Conservation (phyloP, 1,139 yeast species). For the Debaryomyces fabryi region DNA sequence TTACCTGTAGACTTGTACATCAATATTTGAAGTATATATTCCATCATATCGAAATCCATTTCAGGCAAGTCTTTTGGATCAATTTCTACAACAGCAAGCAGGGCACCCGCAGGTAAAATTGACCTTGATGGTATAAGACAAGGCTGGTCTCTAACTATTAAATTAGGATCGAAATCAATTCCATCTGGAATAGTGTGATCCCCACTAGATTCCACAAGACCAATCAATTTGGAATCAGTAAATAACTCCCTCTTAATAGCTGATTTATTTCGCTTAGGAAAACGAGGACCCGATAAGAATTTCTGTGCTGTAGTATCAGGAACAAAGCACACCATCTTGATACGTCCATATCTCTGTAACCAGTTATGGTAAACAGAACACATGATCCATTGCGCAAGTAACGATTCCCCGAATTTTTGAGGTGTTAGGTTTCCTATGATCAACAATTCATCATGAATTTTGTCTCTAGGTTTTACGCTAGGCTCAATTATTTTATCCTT, state of each 20-base stretch:
- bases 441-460: slow-evolving; percentile 64
- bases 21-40: slow-evolving; percentile 66
- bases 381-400: slow-evolving; percentile 74
- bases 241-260: slow-evolving; percentile 63
- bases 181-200: slow-evolving; percentile 30
- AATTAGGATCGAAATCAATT: slow-evolving; percentile 39
- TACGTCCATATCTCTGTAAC: slow-evolving; percentile 75
- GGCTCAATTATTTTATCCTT: slow-evolving; percentile 47
- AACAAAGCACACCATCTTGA: slow-evolving; percentile 67
- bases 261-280: slow-evolving; percentile 53
- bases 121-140: slow-evolving; percentile 27
- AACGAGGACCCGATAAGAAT: slow-evolving; percentile 54
- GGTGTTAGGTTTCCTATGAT: slow-evolving; percentile 67
- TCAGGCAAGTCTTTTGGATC: slow-evolving; percentile 46
- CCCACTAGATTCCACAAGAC: slow-evolving; percentile 36
- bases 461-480: slow-evolving; percentile 37
- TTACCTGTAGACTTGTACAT: slow-evolving; percentile 56
- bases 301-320: slow-evolving; percentile 63
- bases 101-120: slow-evolving; percentile 28
- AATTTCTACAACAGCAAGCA: slow-evolving; percentile 57
- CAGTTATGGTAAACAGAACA: slow-evolving; percentile 74
- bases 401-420: slow-evolving; percentile 57
- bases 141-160: slow-evolving; percentile 44
- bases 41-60: slow-evolving; percentile 61
- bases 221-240: slow-evolving; percentile 55